Evolutionary conservation across 805 yeast species (phyloP).

Genomic region (Yarrowia osloensis): DNA sequence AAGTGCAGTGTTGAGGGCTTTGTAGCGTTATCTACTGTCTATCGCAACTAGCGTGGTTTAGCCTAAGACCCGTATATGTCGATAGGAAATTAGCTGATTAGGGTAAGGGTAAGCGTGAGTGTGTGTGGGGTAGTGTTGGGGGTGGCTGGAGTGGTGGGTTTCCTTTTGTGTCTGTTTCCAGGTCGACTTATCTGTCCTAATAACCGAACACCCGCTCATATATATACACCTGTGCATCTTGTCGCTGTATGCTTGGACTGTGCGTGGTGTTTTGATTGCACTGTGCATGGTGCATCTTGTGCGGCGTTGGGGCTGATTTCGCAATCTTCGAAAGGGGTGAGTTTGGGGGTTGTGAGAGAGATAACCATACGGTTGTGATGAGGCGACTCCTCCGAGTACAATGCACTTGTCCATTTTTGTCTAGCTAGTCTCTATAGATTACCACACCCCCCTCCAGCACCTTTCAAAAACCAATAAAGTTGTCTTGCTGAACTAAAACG

Average conservation of each 20-base stretch:
- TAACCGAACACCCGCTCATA: neutral
- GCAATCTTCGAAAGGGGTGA: too few relatives aligned
- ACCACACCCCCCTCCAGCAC: too few relatives aligned
- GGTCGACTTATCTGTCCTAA: too few relatives aligned
- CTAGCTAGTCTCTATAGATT: too few relatives aligned
- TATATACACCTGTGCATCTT: neutral
- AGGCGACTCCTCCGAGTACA: neutral
- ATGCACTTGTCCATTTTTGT: neutral
- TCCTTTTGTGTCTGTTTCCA: neutral
- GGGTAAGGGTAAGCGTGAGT: neutral
- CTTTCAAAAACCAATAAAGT: too few relatives aligned
- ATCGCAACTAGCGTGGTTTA: constrained; percentile 11
- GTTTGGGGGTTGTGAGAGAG: neutral
- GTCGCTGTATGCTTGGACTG: neutral
- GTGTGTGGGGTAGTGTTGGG: neutral
- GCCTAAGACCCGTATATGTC: neutral
- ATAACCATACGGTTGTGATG: neutral
- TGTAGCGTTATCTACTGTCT: constrained; percentile 13
- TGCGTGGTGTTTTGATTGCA: constrained; percentile 26
- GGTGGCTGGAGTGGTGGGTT: neutral
- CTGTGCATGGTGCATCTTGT: constrained; percentile 16
- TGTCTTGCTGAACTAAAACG: constrained; percentile 16
- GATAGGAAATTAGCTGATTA: constrained; percentile 21
- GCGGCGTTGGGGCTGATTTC: constrained; percentile 14
- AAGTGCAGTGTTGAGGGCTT: neutral